Evolutionary conservation across 257 asterid genomes (phyloP).

Genomic region (Nicotiana otophora): DNA sequence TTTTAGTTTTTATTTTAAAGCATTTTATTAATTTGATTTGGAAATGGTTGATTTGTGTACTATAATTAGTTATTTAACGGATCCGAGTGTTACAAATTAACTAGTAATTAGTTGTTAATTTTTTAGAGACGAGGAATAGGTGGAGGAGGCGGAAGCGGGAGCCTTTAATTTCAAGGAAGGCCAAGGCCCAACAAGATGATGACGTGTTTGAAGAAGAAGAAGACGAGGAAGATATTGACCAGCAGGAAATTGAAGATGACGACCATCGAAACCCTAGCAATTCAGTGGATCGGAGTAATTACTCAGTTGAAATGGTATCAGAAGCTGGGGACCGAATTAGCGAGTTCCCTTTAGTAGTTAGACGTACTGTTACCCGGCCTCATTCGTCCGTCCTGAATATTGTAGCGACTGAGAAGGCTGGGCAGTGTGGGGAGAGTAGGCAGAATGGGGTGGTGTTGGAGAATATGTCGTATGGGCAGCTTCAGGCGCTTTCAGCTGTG

Average conservation of each 20-base stretch:
- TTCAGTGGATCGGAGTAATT: slow-evolving; percentile 25
- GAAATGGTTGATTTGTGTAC: neutral
- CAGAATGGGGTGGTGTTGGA: slow-evolving; percentile 54
- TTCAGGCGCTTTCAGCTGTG: slow-evolving; percentile 71
- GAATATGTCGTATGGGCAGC: slow-evolving; percentile 89
- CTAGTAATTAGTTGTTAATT: neutral
- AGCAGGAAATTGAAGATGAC: slow-evolving; percentile 29
- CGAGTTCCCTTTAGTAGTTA: slow-evolving; percentile 66
- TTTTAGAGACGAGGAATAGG: slow-evolving; percentile 62
- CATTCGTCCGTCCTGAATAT: slow-evolving; percentile 66
- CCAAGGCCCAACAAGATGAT: slow-evolving; percentile 58
- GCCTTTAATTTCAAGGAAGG: slow-evolving; percentile 48
- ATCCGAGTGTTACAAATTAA: slow-evolving; percentile 15
- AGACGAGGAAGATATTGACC: slow-evolving; percentile 53
- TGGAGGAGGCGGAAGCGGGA: slow-evolving; percentile 98
- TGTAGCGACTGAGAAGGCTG: slow-evolving; percentile 66
- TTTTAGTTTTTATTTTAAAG: neutral
- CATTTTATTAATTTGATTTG: neutral
- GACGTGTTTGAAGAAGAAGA: slow-evolving; percentile 76
- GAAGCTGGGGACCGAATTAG: slow-evolving; percentile 46
- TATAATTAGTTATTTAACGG: neutral
- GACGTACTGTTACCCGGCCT: slow-evolving; percentile 60
- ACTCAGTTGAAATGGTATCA: slow-evolving; percentile 47
- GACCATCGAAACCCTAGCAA: slow-evolving; percentile 33
- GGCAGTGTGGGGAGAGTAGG: slow-evolving; percentile 46